Evolutionary conservation across 1,284 basidiomycete species (phyloP), one percentile per base, ranked within the genome.

Genomic region (Volvariella volvacea): DNA sequence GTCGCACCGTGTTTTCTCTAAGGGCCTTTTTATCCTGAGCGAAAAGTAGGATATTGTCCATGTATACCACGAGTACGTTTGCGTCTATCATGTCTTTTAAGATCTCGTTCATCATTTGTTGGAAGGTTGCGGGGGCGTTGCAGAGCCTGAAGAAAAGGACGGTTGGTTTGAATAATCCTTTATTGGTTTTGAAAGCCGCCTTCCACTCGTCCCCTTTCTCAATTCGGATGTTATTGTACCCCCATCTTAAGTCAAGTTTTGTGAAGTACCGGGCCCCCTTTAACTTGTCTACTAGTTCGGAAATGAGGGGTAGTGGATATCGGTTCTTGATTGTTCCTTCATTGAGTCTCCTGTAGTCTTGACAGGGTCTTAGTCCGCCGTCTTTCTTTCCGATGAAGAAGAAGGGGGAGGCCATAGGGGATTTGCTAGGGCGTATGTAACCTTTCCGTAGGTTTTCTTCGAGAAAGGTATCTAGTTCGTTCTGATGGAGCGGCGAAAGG

Each of bases 111-210:
- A n/a, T n/a, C n/a, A n/a, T n/a, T n/a, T n/a, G n/a, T n/a, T n/a
- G n/a, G n/a, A n/a, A n/a, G n/a, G n/a, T n/a, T n/a, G n/a, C n/a
- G n/a, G n/a, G n/a, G n/a, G n/a, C n/a, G n/a, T n/a, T n/a, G n/a
- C n/a, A n/a, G n/a, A n/a, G n/a, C n/a, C n/a, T n/a, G 34, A 71
- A 66, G 25, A 64, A 64, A 62, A 71, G 67, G 1, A 71, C 63
- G 0, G 53, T 28, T 9, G 56, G 64, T 50, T 70, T 55, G 48
- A 59, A 70, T 0, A 59, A 52, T 0, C 70, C 66, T 2, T 46
- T 56, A 10, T 56, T 48, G 1, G 63, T 66, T 1, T 42, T 25
- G 51, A 68, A 68, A 1, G 63, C 46, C 10, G 52, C 52, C 36
- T 68, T 66, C 61, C 63, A 65, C 42, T 66, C 55, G 45, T 70